Percentiles rank a stretch among this genome's conserved stretches.
These are phyloP conservation scores for Eremomyces bilateralis DNA, from an alignment of 495 filamentous ascomycete species.

Conservation along the genomic window DNA sequence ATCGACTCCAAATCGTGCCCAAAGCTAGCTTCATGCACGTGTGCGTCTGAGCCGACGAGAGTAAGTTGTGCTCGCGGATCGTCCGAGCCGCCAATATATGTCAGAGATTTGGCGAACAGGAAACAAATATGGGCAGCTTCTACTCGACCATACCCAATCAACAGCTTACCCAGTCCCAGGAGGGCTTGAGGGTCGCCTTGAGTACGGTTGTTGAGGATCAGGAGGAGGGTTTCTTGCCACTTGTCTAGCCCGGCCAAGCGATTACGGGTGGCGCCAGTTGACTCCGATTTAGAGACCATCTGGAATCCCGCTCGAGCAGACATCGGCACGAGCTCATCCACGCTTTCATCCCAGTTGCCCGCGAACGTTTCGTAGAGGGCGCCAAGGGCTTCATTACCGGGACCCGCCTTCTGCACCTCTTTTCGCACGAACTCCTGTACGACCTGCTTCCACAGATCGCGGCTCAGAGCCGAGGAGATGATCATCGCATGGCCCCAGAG, in stretches of 20 bases:
- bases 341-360: constrained; percentile 79
- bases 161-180: constrained; percentile 55
- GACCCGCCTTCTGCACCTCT: constrained; percentile 57
- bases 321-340: constrained; percentile 90
- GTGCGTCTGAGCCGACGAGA: constrained; percentile 66
- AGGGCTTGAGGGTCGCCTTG: constrained; percentile 55
- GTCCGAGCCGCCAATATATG: constrained; percentile 61
- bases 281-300: constrained; percentile 51
- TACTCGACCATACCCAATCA: constrained; percentile 67
- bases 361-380: constrained; percentile 84
- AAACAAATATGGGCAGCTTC: constrained; percentile 87
- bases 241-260: constrained; percentile 68
- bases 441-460: constrained; percentile 68
- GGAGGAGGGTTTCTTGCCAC: constrained; percentile 75
- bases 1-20: constrained; percentile 64
- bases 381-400: constrained; percentile 51
- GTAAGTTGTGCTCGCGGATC: constrained; percentile 59
- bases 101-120: constrained; percentile 31
- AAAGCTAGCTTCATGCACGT: constrained; percentile 38
- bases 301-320: constrained; percentile 83
- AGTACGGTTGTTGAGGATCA: constrained; percentile 75
- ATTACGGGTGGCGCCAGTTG: constrained; percentile 41
- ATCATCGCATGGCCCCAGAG: constrained; percentile 95
- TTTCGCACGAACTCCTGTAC: constrained; percentile 82
- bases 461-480: constrained; percentile 53